Conservation (phyloP, 1,284 basidiomycete species). For the Leccinum huronense region DNA sequence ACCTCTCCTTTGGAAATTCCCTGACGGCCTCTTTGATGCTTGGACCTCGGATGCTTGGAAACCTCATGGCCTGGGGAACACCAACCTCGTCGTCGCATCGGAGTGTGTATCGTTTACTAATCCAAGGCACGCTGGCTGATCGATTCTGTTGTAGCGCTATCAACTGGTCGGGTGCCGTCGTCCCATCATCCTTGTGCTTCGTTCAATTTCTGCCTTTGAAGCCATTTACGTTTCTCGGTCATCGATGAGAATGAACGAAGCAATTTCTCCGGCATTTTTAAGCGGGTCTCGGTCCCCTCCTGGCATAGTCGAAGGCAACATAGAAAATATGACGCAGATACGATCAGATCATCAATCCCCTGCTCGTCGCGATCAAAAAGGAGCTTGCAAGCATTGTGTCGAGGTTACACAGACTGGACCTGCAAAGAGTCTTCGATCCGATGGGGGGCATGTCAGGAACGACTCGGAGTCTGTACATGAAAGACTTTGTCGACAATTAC, state of each 20-base stretch:
- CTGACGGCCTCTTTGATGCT: no score
- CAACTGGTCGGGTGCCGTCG: no score
- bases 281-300: constrained; percentile 69
- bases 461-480: constrained; percentile 87
- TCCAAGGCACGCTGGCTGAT: no score
- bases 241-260: constrained; percentile 76
- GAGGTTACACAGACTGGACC: constrained; percentile 81
- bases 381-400: constrained; percentile 71
- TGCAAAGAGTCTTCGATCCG: constrained; percentile 67
- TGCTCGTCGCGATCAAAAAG: constrained; percentile 71
- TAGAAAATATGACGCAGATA: constrained; percentile 63
- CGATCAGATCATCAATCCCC: constrained; percentile 63
- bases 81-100: no score
- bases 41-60: no score
- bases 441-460: constrained; percentile 64
- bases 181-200: constrained; percentile 81
- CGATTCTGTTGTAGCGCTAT: no score
- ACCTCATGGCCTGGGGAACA: no score
- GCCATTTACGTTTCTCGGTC: constrained; percentile 80
- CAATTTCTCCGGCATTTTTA: constrained; percentile 69
- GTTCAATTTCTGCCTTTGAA: constrained; percentile 81
- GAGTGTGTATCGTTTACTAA: no score
- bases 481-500: constrained; percentile 85
- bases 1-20: no score
- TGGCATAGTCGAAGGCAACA: constrained; percentile 71